phyloP scores from a whole-genome alignment of 2,329 filamentous ascomycete species.

The Fusarium austroafricanum region DNA sequence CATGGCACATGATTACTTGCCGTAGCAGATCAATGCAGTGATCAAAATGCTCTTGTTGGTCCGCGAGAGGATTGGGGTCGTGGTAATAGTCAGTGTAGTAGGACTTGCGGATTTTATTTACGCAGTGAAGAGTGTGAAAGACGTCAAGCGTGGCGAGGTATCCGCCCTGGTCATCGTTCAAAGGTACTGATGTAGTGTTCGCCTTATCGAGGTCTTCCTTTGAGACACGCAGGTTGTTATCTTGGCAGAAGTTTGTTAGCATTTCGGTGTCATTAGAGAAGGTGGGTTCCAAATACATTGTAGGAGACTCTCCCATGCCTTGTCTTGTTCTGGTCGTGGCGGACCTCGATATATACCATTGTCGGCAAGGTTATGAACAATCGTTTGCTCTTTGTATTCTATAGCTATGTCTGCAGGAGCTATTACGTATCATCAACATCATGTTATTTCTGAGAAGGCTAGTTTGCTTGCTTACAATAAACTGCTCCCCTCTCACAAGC shows the following conservation, averaged over 20 bases:
- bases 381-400: not conserved
- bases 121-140: conserved; percentile 11
- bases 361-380: conserved; percentile 7
- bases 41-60: conserved; percentile 12
- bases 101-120: conserved; percentile 5
- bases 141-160: conserved; percentile 11
- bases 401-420: not conserved
- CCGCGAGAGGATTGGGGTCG: conserved; percentile 8
- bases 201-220: conserved; percentile 4
- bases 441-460: too few relatives aligned
- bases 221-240: not conserved
- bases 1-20: conserved; percentile 14
- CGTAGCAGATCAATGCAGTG: conserved; percentile 14
- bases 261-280: too few relatives aligned
- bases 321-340: conserved; percentile 11
- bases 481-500: not conserved
- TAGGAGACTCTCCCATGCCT: conserved; percentile 7
- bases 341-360: conserved; percentile 5
- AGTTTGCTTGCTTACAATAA: not conserved
- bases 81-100: conserved; percentile 13
- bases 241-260: not conserved
- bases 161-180: not conserved
- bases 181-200: conserved; percentile 5
- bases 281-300: not conserved
- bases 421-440: not conserved